Base-by-base conservation (phyloP, 805 yeast genomes). In the Candida mattraensis region DNA sequence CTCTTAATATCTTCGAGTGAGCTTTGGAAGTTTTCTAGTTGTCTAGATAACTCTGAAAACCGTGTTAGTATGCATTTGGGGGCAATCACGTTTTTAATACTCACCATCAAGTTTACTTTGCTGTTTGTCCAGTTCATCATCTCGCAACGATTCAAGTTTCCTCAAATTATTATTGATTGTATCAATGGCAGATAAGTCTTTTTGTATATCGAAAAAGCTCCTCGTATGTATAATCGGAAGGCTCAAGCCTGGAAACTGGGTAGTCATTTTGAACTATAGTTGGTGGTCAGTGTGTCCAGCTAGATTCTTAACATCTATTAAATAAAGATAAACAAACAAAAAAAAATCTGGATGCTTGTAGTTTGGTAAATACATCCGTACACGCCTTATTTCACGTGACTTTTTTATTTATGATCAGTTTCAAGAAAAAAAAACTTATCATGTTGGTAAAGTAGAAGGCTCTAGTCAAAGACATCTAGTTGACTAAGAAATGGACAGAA, bases 1-100 rank as follows among this genome's bases (percentile, higher is more conserved):
- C 45, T 29, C 30, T 56, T 58, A 28, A 61, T 28, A n/a, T 54
- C 54, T 1, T 48, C 39, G 7, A 63, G 35, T 2, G 48, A 37
- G 12, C 30, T 23, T 27, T 43, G 39, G 26, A 44, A 39, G 36
- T 41, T 37, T 23, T 46, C 44, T 18, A 50, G 40, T 36, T 47
- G 40, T 25, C 45, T 34, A 3, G 35, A 25, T n/a, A 50, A 31
- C 19, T 46, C 51, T 46, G 14, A 8, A n/a, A 13, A 20, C 5
- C 15, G 24, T 20, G n/a, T 33, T n/a, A n/a, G 40, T 40, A 31
- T 25, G 42, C 23, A 15, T 4, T 19, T 4, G 16, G 9, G 10
- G 5, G 11, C 8, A 24, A 5, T 7, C 13, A 13, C 34, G 5
- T 11, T 30, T 11, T n/a, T 7, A 9, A 14, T 14, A 42, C 47